Percentiles rank a stretch among this genome's conserved stretches.
phyloP scores from a whole-genome alignment of 805 yeast species.

The Dipodascus geniculatus region DNA sequence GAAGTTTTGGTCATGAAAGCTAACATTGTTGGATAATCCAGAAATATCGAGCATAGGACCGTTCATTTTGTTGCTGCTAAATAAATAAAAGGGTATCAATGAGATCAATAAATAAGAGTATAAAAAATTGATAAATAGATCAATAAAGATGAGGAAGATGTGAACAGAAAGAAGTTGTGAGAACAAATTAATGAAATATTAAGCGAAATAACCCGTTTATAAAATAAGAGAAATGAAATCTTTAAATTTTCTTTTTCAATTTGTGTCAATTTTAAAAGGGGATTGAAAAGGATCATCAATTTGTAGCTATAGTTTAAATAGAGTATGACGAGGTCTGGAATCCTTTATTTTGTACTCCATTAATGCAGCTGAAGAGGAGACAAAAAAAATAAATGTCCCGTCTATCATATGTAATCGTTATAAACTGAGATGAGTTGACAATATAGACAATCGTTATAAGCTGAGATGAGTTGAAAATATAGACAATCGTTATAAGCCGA shows the following conservation, averaged over 20 bases:
- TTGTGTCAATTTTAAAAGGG: too few species aligned
- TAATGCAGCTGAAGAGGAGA: too few species aligned
- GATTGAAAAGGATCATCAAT: too few species aligned
- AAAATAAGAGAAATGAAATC: too few species aligned
- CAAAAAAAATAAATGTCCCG: too few species aligned
- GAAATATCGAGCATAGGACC: neutral
- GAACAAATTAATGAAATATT: neutral
- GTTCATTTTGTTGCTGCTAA: neutral
- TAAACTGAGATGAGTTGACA: too few species aligned
- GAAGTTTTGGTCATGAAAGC: neutral
- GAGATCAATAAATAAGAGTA: neutral
- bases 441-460: too few species aligned
- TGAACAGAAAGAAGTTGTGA: neutral
- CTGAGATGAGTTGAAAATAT: too few species aligned
- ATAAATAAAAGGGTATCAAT: neutral
- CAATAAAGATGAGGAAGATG: neutral
- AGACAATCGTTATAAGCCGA: too few species aligned
- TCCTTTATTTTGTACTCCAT: too few species aligned
- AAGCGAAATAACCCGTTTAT: neutral
- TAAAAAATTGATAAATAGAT: neutral
- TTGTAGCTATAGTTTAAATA: neutral
- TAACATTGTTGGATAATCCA: neutral
- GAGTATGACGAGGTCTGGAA: neutral
- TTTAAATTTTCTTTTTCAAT: too few species aligned
- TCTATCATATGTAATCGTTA: too few species aligned